phyloP scores from a whole-genome alignment of 192 early-diverging fungal genomes.

The Pecoramyces ruminantium region DNA sequence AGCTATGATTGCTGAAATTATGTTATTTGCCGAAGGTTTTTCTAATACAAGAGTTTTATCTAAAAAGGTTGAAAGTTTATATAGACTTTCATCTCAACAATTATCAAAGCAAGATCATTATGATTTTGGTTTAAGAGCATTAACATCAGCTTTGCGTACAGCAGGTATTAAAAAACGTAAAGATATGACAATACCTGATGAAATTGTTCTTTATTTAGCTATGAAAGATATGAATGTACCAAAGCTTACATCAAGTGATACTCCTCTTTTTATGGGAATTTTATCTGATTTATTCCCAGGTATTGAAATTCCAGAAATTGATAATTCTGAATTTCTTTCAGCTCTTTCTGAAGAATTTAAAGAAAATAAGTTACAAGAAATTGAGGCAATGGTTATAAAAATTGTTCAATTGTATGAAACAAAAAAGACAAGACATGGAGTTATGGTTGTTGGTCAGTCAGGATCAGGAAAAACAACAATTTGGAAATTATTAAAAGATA shows the following conservation, averaged over 20 bases:
- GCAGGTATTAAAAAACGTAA: conserved; percentile 29
- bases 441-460: conserved; percentile 36
- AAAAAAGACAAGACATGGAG: conserved; percentile 31
- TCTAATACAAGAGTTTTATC: conserved; percentile 26
- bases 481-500: conserved; percentile 17
- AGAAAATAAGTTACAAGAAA: conserved; percentile 25
- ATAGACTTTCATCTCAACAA: conserved; percentile 31
- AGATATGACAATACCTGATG: not conserved
- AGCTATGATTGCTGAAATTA: conserved; percentile 37
- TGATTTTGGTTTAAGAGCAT: conserved; percentile 36
- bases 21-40: conserved; percentile 40
- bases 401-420: conserved; percentile 39
- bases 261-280: conserved; percentile 19
- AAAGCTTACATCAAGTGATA: conserved; percentile 30
- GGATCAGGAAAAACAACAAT: conserved; percentile 33
- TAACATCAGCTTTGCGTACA: conserved; percentile 29
- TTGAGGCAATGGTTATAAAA: conserved; percentile 25
- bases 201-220: not conserved
- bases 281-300: conserved; percentile 37
- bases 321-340: conserved; percentile 13
- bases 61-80: conserved; percentile 35
- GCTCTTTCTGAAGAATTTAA: conserved; percentile 22
- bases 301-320: conserved; percentile 20
- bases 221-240: conserved; percentile 29
- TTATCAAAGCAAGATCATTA: conserved; percentile 28